Base-by-base conservation (phyloP, 768 basidiomycete genomes). In the Lactarius evosmus region DNA sequence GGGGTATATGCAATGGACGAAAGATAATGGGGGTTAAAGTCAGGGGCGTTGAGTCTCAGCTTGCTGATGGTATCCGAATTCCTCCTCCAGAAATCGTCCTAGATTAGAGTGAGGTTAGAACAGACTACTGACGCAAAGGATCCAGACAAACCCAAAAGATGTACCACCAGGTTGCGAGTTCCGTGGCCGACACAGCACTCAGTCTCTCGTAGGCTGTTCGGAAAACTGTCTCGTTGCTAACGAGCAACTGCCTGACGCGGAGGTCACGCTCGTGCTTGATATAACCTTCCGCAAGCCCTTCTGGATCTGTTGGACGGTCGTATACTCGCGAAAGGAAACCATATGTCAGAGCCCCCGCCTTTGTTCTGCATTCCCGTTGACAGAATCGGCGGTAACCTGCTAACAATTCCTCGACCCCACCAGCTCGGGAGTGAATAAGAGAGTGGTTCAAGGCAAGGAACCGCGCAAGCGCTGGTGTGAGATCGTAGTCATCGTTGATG, bases 21-120 rank as follows among this genome's bases (percentile, higher is more conserved):
- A 11, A 82, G 79, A 69, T 86, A 92, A 65, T 86, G 81, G 0
- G 91, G 89, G 70, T 87, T 83, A 71, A 92, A 93, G 69, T 87
- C 85, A 0, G 77, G 34, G 3, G 79, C 80, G 68, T 86, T 77
- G 7, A 74, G 77, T 52, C 72, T 60, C 16, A 91, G 72, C 17
- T 75, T 78, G 19, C 75, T 67, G 52, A 89, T 83, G 0, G 85
- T 83, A 50, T 81, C 79, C 68, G 83, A 72, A 70, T 91, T 91
- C 59, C 88, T 77, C 65, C 88, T 77, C 88, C 88, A 91, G 7
- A 89, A 70, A 71, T 90, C 89, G 70, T 91, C 89, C 88, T 88
- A 62, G 22, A 40, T 25, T 56, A n/a, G 9, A 58, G 40, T 33
- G 17, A 22, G n/a, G 17, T 64, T 12, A 64, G 53, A 33, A 22